Base-by-base conservation (phyloP, 352 stramenopile species). In the Albugo laibachii region DNA sequence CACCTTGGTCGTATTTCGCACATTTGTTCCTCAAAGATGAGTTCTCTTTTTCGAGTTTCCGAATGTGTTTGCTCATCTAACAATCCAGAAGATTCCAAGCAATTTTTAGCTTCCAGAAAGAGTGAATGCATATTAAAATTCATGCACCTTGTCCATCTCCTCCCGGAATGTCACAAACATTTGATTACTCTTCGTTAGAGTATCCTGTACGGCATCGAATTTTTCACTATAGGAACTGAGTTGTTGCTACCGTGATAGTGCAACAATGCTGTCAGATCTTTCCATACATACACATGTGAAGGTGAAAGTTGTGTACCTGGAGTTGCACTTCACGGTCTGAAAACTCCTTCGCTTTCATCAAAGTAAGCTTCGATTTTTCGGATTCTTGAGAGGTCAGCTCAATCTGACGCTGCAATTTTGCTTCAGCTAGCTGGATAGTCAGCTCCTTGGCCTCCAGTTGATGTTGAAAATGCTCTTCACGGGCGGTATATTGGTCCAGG, bases 21-120 rank as follows among this genome's bases (percentile, higher is more conserved):
- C 73, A 86, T 44, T 92, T 92, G 45, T 81, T 88, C 46, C 77
- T 71, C 0, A 92, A 59, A 13, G 73, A 58, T 15, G 60, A 35
- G 48, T 92, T 92, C 41, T 92, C 78, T 48, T 88, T 92, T 56
- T 92, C 78, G 2, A 92, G 54, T 37, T 80, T 80, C 52, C 87
- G 87, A n/a, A 70, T 85, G 14, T 78, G 66, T 58, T 92, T 92
- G 31, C 63, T 59, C 75, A 92, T 85, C 57, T 73, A 42, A 19
- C 41, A 2, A n/a, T 18, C 14, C 40, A 18, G 13, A 47, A 6
- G 4, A 31, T 31, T 31, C 3, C 3, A 31, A 31, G 24, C 24
- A 8, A 10, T 31, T 31, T 31, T 10, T 8, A 31, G 24, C 24
- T 8, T 31, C 24, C 24, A 31, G 3, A 31, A 31, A 31, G 8